Conservation (phyloP, 306 rosid genomes). For the Delonix regia region DNA sequence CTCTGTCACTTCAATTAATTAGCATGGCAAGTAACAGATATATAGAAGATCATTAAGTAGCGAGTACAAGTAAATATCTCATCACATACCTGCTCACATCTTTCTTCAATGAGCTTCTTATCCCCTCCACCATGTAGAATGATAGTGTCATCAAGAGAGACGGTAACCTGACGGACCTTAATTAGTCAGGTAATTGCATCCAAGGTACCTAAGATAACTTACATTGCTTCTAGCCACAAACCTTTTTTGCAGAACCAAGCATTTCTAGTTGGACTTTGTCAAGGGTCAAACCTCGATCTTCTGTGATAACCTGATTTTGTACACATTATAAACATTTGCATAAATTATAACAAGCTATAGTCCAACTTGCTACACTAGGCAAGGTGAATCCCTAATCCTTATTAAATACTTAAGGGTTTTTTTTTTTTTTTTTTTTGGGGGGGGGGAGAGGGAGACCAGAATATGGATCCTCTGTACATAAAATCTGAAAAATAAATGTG, state of each 20-base stretch:
- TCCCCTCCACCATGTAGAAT: conserved; percentile 95
- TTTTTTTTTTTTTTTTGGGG: too few relatives aligned
- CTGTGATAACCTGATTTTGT: conserved; percentile 70
- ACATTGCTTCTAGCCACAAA: conserved; percentile 39
- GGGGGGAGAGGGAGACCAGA: not conserved
- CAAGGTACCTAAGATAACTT: conserved; percentile 14
- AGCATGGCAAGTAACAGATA: not conserved
- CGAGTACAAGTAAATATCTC: not conserved
- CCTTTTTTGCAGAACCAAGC: conserved; percentile 95
- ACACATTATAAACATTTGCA: conserved; percentile 27
- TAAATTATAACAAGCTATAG: conserved; percentile 15
- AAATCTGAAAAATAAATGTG: conserved; percentile 24
- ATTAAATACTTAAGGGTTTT: not conserved
- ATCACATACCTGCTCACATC: conserved; percentile 77
- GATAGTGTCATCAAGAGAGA: conserved; percentile 83
- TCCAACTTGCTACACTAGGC: conserved; percentile 7
- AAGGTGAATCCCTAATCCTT: not conserved
- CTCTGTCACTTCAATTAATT: conserved; percentile 10
- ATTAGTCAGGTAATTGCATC: conserved; percentile 22
- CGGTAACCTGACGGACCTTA: conserved; percentile 62
- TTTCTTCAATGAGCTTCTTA: conserved; percentile 88
- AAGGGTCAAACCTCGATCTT: conserved; percentile 81
- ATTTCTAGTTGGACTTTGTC: conserved; percentile 75
- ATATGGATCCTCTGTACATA: not conserved
- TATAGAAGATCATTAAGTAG: not conserved